These are phyloP conservation scores for Halenospora varia DNA, from an alignment of 495 filamentous ascomycete genomes.

Conservation along the genomic window DNA sequence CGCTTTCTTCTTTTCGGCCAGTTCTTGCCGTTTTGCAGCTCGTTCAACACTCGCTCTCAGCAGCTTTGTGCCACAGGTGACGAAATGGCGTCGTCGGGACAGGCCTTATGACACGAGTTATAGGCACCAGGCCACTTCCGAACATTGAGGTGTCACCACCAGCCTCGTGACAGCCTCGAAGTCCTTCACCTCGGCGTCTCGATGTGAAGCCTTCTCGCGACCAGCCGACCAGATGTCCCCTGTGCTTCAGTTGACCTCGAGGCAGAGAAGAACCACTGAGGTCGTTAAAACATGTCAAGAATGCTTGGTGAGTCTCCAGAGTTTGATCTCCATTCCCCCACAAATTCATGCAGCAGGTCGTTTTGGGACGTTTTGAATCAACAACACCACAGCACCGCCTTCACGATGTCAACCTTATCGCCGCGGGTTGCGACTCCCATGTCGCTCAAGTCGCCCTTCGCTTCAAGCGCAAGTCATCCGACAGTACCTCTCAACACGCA, in stretches of 20 bases:
- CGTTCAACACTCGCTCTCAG: not conserved
- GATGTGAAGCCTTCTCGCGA: too few species aligned
- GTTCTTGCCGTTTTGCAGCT: not conserved
- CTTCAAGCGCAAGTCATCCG: too few species aligned
- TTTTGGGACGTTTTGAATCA: not conserved
- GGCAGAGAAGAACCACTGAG: too few species aligned
- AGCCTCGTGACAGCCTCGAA: not conserved
- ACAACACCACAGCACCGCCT: not conserved
- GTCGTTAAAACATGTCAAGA: too few species aligned
- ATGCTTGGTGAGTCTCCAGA: too few species aligned
- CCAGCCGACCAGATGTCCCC: too few species aligned
- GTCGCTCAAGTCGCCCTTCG: too few species aligned
- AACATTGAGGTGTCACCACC: not conserved
- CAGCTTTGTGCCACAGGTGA: not conserved
- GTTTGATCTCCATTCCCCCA: not conserved
- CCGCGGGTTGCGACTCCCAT: too few species aligned
- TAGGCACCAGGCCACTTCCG: not conserved
- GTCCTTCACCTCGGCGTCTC: not conserved
- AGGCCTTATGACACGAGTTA: not conserved
- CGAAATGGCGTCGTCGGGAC: not conserved
- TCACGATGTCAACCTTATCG: not conserved
- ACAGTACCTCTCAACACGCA: too few species aligned
- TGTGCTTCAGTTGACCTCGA: too few species aligned
- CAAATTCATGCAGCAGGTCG: not conserved
- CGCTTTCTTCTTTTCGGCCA: not conserved